phyloP scores from a whole-genome alignment of 345 rosid genomes.

The Eucalyptus victrix region DNA sequence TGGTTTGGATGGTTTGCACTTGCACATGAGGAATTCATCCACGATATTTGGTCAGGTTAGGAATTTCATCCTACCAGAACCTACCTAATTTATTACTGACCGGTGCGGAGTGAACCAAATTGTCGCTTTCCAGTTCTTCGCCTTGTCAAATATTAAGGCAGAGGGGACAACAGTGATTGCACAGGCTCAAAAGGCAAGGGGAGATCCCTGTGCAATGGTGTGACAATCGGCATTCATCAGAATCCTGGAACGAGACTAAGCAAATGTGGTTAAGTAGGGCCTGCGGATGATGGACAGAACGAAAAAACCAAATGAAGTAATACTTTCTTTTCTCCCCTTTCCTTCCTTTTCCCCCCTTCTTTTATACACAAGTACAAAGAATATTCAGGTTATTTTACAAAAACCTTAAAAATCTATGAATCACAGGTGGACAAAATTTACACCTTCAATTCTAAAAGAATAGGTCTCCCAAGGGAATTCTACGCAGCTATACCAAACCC shows the following conservation, averaged over 20 bases:
- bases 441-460: constrained; percentile 26
- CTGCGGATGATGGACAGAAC: background rate
- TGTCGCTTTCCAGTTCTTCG: background rate
- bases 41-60: background rate
- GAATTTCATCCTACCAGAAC: background rate
- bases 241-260: background rate
- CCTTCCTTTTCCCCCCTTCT: background rate
- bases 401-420: background rate
- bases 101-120: background rate
- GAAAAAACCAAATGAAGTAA: background rate
- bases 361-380: constrained; percentile 30
- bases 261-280: background rate
- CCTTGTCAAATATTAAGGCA: background rate
- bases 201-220: background rate
- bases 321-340: background rate
- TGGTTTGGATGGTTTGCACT: background rate
- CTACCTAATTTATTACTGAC: background rate
- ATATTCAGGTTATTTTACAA: constrained; percentile 27
- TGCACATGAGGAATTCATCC: background rate
- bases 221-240: background rate
- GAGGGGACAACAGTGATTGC: background rate
- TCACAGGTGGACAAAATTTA: constrained; percentile 1
- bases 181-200: background rate
- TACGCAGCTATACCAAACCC: background rate
- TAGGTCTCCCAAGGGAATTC: constrained; percentile 1